phyloP scores from a whole-genome alignment of 2,329 filamentous ascomycete genomes.

The Colletotrichum orchidophilum region DNA sequence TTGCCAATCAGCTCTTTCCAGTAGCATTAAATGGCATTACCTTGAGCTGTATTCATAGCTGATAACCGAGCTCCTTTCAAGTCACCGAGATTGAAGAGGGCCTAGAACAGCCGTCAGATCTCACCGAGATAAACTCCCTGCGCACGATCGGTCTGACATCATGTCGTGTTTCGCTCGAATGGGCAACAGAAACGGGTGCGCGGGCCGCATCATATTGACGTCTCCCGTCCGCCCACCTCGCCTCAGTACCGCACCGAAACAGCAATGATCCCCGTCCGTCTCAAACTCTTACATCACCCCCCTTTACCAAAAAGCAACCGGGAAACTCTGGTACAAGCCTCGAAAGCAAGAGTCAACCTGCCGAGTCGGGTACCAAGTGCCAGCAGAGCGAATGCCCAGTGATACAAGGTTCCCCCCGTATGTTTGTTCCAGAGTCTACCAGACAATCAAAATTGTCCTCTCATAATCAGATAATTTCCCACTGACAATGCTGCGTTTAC shows the following conservation, averaged over 20 bases:
- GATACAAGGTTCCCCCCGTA: not conserved
- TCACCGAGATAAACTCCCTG: constrained; percentile 6
- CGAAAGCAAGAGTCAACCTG: constrained; percentile 24
- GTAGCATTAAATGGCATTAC: not conserved
- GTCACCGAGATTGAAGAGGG: not conserved
- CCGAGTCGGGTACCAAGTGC: constrained; percentile 16
- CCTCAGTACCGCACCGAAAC: not conserved
- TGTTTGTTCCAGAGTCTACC: not conserved
- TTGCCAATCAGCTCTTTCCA: no score
- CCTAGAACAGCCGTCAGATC: not conserved
- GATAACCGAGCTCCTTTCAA: no score
- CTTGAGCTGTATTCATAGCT: not conserved
- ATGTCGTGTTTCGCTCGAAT: constrained; percentile 19
- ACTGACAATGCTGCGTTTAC: not conserved
- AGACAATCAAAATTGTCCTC: not conserved
- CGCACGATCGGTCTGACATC: constrained; percentile 22
- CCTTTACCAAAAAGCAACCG: not conserved
- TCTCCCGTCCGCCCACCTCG: constrained; percentile 18
- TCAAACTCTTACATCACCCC: constrained; percentile 25
- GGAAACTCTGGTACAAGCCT: not conserved
- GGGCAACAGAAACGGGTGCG: not conserved
- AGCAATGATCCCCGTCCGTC: constrained; percentile 16
- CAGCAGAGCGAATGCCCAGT: not conserved
- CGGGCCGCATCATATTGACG: constrained; percentile 30
- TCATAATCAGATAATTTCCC: constrained; percentile 6